Conservation (phyloP, 1,284 basidiomycete species). For the Irpex sp. region DNA sequence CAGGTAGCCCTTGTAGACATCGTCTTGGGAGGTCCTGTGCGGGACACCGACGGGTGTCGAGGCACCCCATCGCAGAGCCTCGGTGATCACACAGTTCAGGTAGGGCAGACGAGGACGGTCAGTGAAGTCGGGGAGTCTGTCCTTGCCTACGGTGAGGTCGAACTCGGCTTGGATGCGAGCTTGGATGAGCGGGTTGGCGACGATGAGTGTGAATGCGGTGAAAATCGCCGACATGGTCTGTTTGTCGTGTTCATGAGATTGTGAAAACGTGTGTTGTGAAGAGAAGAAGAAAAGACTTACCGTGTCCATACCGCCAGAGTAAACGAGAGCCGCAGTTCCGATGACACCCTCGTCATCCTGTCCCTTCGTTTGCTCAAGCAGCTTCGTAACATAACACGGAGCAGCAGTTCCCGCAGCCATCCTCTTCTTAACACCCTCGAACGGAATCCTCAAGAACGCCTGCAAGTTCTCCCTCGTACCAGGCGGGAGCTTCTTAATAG, state of each 20-base stretch:
- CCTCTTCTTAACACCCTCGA: neutral
- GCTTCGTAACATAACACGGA: neutral
- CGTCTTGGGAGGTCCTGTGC: conserved; percentile 11
- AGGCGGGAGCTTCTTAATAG: neutral
- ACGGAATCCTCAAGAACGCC: neutral
- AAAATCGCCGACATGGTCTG: neutral
- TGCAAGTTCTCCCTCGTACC: neutral
- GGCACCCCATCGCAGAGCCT: conserved; percentile 2
- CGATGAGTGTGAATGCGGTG: neutral
- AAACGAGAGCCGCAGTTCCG: neutral
- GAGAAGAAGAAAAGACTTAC: neutral
- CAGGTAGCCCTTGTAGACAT: conserved; percentile 16
- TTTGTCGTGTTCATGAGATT: neutral
- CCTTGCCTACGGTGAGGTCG: conserved; percentile 5
- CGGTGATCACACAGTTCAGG: conserved; percentile 1
- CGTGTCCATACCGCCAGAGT: conserved; percentile 1
- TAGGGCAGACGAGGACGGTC: conserved; percentile 6
- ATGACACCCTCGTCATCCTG: neutral
- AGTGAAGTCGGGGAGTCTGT: conserved; percentile 6
- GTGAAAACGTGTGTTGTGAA: neutral
- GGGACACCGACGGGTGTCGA: neutral
- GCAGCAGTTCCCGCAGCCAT: conserved; percentile 1
- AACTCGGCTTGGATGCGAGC: conserved; percentile 6
- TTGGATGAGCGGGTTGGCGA: conserved; percentile 1
- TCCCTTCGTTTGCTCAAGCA: neutral